Evolutionary conservation across 2,329 filamentous ascomycete species (phyloP), one percentile per base, ranked within the genome.

Genomic region (Aspergillus persii): DNA sequence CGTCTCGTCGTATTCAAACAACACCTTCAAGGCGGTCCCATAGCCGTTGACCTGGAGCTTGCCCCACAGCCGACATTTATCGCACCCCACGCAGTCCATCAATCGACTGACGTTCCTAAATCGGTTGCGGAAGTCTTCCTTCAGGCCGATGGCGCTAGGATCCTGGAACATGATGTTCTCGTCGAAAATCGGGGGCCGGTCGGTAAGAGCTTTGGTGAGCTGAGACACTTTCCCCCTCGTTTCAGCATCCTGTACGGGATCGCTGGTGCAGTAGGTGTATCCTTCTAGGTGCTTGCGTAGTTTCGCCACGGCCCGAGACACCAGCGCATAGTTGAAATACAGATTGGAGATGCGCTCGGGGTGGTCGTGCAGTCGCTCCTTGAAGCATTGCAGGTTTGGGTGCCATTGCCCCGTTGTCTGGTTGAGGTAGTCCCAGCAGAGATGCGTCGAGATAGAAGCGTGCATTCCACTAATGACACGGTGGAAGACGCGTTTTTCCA

Each of bases 401-500:
- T 89, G 86, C 95, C 95, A 99, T 76, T 92, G 80, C 59, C 95
- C 95, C 0, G 94, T 97, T 1, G 90, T 92, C 78, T 97, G 92
- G 77, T 99, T 97, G 63, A 98, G 81, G 70, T 95, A 96, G 70
- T 98, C 90, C 87, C 90, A 95, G 83, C 95, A 99, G 47, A 99
- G 81, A 76, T 99, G 95, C 0, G 93, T 91, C 65, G 92, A 96
- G 75, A 99, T 99, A 64, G 93, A 96, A 15, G 95, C 92, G 76
- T 99, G 95, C 95, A 99, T 97, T 48, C 95, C 95, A 54, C 92
- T 96, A 62, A 99, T 87, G 63, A 99, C 87, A 6, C 93, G 86
- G 78, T 98, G 95, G 75, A 99, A 99, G 41, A 98, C 95, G n/a
- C 95, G 89, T 83, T 99, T 98, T 81, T 99, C 95, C 27, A 99